Evolutionary conservation across 148 eudicot genomes (phyloP), one percentile per base, ranked within the genome.

Genomic region (Rhododendron simsii): DNA sequence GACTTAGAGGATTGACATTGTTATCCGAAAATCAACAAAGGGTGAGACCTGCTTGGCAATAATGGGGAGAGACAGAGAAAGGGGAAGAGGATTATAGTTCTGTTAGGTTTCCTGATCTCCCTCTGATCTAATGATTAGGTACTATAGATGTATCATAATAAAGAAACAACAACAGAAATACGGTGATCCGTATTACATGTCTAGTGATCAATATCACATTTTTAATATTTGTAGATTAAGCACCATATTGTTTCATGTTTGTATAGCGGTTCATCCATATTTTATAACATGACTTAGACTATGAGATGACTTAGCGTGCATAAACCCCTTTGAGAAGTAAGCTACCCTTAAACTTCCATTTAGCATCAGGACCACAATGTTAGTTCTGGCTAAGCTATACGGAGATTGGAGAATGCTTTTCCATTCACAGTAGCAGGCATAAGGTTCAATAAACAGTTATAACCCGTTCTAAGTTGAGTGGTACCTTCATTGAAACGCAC

Each of bases 401-500:
- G 9, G n/a, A 59, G 65, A 59, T 57, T 59, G 39, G 14, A 81
- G 48, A 81, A 18, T 59, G 23, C 20, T 80, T 80, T 30, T 55
- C 41, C 57, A 59, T 81, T 57, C 51, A 61, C 51, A 61, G 18
- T 16, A 61, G 39, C 51, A 61, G 14, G 53, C 9, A 37, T 2
- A 41, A 37, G 33, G 84, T 82, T 61, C 39, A 9, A 9, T 11
- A 26, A 65, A 2, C 28, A 63, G 28, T 63, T 83, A 44, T 51
- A 53, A 20, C 39, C 75, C 53, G 74, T 74, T 76, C 45, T 63
- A 80, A 65, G 28, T 28, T 20, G 61, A 82, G 78, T 26, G 82
- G 20, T 89, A 95, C 99, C 99, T 91, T 93, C 90, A 87, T 93
- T 92, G 88, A 96, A 96, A 74, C 98, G 96, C 78, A 95, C 97